Conservation (phyloP, 2,329 filamentous ascomycete species). For the Hypoxylon sp. region DNA sequence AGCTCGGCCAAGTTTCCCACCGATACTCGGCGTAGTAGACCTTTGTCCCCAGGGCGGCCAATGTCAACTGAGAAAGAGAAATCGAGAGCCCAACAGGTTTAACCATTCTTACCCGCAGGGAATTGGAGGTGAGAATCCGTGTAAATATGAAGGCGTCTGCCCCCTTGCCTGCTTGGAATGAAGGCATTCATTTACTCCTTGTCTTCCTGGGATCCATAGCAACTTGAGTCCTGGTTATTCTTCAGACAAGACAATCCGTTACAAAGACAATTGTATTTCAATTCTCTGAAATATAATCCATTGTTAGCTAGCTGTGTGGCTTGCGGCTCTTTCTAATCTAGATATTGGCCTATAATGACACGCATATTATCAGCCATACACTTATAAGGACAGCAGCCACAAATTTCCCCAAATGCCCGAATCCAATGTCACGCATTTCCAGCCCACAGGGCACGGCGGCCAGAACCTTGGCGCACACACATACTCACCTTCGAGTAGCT, state of each 20-base stretch:
- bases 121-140: conserved; percentile 17
- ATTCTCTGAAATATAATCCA: conserved; percentile 1
- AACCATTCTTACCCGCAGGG: conserved; percentile 15
- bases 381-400: conserved; percentile 18
- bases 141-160: conserved; percentile 34
- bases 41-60: conserved; percentile 20
- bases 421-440: conserved; percentile 18
- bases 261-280: conserved; percentile 19
- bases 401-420: conserved; percentile 39
- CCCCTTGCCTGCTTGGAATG: conserved; percentile 22
- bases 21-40: conserved; percentile 47
- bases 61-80: conserved; percentile 30
- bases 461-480: conserved; percentile 8
- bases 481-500: conserved; percentile 31
- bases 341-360: conserved; percentile 45
- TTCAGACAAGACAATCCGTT: conserved; percentile 15
- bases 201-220: conserved; percentile 25
- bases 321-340: conserved; percentile 20
- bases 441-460: conserved; percentile 16
- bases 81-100: conserved; percentile 24
- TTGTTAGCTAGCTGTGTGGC: conserved; percentile 19
- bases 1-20: conserved; percentile 40
- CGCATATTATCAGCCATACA: conserved; percentile 22
- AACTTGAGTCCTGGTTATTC: conserved; percentile 9
- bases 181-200: conserved; percentile 28